These are phyloP conservation scores for Xylaria multiplex DNA, from an alignment of 2,329 filamentous ascomycete genomes.

Conservation along the genomic window DNA sequence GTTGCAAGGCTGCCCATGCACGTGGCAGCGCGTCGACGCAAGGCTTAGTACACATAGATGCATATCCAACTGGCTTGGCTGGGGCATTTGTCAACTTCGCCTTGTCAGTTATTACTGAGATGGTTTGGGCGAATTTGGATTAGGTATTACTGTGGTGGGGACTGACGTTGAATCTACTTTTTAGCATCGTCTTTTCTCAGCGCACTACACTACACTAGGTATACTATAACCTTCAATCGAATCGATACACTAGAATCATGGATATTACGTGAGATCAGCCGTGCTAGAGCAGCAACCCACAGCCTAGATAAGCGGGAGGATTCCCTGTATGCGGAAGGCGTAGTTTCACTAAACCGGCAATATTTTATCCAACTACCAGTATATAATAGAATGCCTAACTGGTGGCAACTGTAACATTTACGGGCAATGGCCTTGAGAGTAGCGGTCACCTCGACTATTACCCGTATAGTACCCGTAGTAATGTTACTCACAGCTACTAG, in stretches of 20 bases:
- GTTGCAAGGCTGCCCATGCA: conserved; percentile 24
- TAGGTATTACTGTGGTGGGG: conserved; percentile 12
- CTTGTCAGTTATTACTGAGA: conserved; percentile 6
- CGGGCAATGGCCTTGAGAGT: background rate
- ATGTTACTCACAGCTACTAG: background rate
- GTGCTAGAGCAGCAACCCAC: too few species aligned
- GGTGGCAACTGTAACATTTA: background rate
- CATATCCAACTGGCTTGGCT: conserved; percentile 6
- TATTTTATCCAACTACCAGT: background rate
- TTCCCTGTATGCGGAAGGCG: too few species aligned
- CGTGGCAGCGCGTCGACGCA: conserved; percentile 10
- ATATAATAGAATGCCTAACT: background rate
- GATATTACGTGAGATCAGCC: too few species aligned
- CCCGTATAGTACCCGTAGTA: too few species aligned
- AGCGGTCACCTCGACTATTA: background rate
- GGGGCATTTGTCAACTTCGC: conserved; percentile 23
- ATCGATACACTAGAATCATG: too few species aligned
- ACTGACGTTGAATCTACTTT: background rate
- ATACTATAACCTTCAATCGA: too few species aligned
- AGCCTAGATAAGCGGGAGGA: too few species aligned
- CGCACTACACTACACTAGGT: too few species aligned
- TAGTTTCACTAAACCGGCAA: too few species aligned
- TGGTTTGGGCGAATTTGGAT: conserved; percentile 12
- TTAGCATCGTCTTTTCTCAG: background rate
- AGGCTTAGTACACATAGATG: conserved; percentile 28